phyloP scores from a whole-genome alignment of 2,329 filamentous ascomycete species.

The Colletotrichum australisinense region DNA sequence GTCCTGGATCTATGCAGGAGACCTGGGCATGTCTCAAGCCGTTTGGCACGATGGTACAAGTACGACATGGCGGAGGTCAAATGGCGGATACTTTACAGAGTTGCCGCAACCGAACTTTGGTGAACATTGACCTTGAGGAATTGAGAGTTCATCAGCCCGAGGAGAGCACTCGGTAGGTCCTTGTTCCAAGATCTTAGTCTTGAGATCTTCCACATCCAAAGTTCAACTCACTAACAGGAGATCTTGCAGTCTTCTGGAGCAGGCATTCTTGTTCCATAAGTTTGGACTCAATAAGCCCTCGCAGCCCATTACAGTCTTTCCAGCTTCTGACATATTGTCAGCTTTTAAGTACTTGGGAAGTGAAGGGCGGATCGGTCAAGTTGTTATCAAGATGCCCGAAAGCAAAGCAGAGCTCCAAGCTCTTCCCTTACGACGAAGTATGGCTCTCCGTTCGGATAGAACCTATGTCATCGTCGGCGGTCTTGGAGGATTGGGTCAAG shows the following conservation, averaged over 20 bases:
- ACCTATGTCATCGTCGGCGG: slow-evolving; percentile 47
- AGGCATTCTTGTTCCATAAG: slow-evolving; percentile 10
- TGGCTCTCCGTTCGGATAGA: slow-evolving; percentile 11
- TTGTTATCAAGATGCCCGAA: slow-evolving; percentile 46
- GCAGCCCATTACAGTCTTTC: slow-evolving; percentile 40
- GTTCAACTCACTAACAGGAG: not conserved
- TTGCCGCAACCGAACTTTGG: slow-evolving; percentile 46
- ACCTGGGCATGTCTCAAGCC: slow-evolving; percentile 57
- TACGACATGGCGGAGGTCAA: slow-evolving; percentile 55
- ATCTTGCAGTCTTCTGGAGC: slow-evolving; percentile 4
- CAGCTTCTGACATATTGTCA: slow-evolving; percentile 44
- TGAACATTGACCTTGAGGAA: slow-evolving; percentile 46
- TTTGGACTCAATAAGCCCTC: slow-evolving; percentile 7
- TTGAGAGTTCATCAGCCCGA: not conserved
- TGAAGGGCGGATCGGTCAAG: slow-evolving; percentile 56
- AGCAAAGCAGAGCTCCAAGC: not conserved
- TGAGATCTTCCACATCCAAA: no score
- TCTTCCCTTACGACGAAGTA: not conserved
- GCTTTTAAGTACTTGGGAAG: slow-evolving; percentile 57
- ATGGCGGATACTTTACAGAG: slow-evolving; percentile 54
- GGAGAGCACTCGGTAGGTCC: slow-evolving; percentile 11
- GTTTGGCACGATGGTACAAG: slow-evolving; percentile 57
- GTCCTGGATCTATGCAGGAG: slow-evolving; percentile 52
- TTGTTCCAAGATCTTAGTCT: not conserved
- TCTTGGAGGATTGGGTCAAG: slow-evolving; percentile 46